Evolutionary conservation across 176 grass and related monocot genomes (phyloP), one percentile per base, ranked within the genome.

Genomic region (Avena insularis): DNA sequence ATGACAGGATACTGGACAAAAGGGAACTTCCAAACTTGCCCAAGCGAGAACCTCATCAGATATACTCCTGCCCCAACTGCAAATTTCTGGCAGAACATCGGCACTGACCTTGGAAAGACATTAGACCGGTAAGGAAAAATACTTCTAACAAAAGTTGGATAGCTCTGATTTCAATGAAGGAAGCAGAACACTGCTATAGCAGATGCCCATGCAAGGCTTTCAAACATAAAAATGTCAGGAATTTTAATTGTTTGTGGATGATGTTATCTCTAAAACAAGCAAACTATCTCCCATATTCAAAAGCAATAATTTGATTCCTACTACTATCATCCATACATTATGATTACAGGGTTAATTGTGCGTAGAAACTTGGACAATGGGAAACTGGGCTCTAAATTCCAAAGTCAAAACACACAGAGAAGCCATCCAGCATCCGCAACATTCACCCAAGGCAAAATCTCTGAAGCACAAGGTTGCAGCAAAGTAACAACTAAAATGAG

Each of bases 41-140:
- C 33, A 62, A 40, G 13, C 48, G 6, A 75, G 60, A 70, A 89
- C 61, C 49, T 13, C 33, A 86, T 20, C 73, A 81, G 35, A 53
- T 61, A 33, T 35, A 56, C 73, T 88, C 45, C n/a, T 29, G 68
- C 16, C 16, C 56, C 49, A 46, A 85, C 33, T 43, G 80, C 27
- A 36, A 83, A 38, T 23, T 57, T 47, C 19, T 72, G 43, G 45
- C 19, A 55, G 17, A 82, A 68, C 25, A 33, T 82, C 8, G 3
- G 20, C 23, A 45, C 29, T 23, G 70, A 29, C 35, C 48, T 75
- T 75, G 69, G 4, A 8, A 68, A 19, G 35, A 62, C 10, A 57
- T 79, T 65, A 61, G 9, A 67, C 9, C 6, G 0, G 0, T 11
- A 56, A 73, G 29, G 56, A 40, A 80, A 54, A 15, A 59, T 29